Conservation (phyloP, 2,329 filamentous ascomycete genomes). For the Cryphonectria radicalis region DNA sequence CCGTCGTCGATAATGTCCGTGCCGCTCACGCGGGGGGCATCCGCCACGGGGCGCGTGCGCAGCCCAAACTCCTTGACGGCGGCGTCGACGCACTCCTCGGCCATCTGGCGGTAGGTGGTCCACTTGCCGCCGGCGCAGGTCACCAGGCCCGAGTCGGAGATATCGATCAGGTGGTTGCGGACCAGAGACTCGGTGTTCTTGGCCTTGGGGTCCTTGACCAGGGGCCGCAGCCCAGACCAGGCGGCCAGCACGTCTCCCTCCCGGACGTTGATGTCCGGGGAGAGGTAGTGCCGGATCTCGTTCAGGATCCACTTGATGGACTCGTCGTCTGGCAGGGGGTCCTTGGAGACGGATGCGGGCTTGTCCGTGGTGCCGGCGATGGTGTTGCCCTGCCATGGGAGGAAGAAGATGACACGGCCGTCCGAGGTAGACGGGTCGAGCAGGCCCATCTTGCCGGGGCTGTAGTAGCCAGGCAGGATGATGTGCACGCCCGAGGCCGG, state of each 20-base stretch:
- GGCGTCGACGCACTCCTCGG: slow-evolving; percentile 82
- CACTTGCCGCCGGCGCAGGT: slow-evolving; percentile 86
- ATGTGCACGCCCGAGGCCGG: slow-evolving; percentile 84
- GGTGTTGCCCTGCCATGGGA: slow-evolving; percentile 86
- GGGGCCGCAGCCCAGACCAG: slow-evolving; percentile 78
- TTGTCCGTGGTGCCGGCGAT: slow-evolving; percentile 84
- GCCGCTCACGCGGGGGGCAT: slow-evolving; percentile 69
- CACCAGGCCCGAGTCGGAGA: slow-evolving; percentile 74
- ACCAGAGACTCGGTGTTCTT: slow-evolving; percentile 83
- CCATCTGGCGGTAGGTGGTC: slow-evolving; percentile 90
- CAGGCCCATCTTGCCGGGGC: slow-evolving; percentile 79
- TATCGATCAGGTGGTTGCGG: slow-evolving; percentile 78
- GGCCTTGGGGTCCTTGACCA: slow-evolving; percentile 80
- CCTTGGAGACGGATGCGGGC: slow-evolving; percentile 67
- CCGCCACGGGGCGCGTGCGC: slow-evolving; percentile 52
- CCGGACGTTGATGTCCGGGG: slow-evolving; percentile 75
- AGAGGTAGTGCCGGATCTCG: slow-evolving; percentile 76
- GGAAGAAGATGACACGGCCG: slow-evolving; percentile 85
- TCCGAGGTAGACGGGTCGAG: slow-evolving; percentile 83
- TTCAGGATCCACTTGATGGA: slow-evolving; percentile 83
- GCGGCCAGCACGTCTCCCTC: slow-evolving; percentile 78
- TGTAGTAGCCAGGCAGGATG: slow-evolving; percentile 78
- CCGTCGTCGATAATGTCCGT: slow-evolving; percentile 71
- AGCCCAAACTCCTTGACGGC: slow-evolving; percentile 71
- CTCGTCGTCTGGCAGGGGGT: slow-evolving; percentile 74